Conservation (phyloP, 1,284 basidiomycete genomes). For the Leccinum ponderosum region DNA sequence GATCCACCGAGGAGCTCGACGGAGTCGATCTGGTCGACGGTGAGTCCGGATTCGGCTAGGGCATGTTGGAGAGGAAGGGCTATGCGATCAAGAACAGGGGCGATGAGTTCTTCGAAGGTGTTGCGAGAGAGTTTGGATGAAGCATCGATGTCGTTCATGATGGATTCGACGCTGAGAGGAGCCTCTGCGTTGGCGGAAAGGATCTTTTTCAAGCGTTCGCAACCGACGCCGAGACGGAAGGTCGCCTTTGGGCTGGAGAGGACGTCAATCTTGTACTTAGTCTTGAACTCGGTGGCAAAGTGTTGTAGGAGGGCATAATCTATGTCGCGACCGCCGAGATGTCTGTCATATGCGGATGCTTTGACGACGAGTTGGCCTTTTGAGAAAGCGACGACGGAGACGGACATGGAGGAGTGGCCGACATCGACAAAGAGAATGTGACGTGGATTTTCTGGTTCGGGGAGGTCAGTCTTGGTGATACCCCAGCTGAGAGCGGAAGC, state of each 20-base stretch:
- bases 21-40: conserved; percentile 91
- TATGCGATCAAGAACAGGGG: conserved; percentile 89
- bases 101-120: conserved; percentile 89
- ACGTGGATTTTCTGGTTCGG: conserved; percentile 32
- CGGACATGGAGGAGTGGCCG: conserved; percentile 88
- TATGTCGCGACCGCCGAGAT: neutral
- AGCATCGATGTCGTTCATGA: conserved; percentile 94
- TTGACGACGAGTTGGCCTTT: conserved; percentile 84
- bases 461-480: neutral
- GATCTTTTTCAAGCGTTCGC: conserved; percentile 80
- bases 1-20: conserved; percentile 91
- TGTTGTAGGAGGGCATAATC: conserved; percentile 38
- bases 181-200: neutral
- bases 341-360: neutral
- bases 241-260: conserved; percentile 85
- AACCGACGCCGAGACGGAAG: conserved; percentile 85
- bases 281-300: conserved; percentile 88
- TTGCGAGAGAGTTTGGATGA: conserved; percentile 91
- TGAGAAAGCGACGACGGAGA: conserved; percentile 85
- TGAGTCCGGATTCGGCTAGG: conserved; percentile 87
- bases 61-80: conserved; percentile 91
- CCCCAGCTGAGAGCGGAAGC: neutral
- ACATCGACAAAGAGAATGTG: conserved; percentile 92
- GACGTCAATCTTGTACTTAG: conserved; percentile 95
- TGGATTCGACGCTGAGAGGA: conserved; percentile 73